A percentile compares a stretch with the other conserved stretches of the same genome.
Conservation (phyloP, 208 protist genomes). For the Porcisia hertigi region DNA sequence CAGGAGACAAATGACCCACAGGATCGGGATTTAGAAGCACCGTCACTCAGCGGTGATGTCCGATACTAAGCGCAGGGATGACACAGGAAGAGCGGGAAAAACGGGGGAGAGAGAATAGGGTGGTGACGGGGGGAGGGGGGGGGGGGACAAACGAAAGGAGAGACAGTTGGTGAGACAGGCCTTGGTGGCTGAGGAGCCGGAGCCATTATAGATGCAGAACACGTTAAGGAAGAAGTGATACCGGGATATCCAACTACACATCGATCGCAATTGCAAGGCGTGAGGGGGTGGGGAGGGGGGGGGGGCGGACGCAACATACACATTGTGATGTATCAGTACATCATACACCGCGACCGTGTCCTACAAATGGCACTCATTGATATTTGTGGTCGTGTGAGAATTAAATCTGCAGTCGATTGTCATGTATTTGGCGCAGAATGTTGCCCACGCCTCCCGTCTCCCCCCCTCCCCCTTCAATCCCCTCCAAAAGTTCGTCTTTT, state of each 20-base stretch:
- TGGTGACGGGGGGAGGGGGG: neutral
- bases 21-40: neutral
- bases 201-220: no score
- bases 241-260: no score
- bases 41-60: neutral
- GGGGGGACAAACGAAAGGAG: neutral
- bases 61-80: slow-evolving; percentile 1
- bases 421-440: neutral
- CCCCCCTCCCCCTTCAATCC: neutral
- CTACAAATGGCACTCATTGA: neutral
- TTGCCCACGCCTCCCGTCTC: neutral
- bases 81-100: neutral
- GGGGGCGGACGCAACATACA: neutral
- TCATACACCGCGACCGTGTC: neutral
- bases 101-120: neutral
- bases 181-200: neutral
- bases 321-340: neutral
- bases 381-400: neutral
- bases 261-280: no score
- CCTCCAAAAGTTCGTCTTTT: neutral
- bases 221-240: no score
- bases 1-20: neutral
- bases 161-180: neutral
- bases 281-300: neutral
- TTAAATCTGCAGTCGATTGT: neutral